These are phyloP conservation scores for Astrephomene gubernaculifera DNA, from an alignment of 139 green algal genomes.

Conservation along the genomic window DNA sequence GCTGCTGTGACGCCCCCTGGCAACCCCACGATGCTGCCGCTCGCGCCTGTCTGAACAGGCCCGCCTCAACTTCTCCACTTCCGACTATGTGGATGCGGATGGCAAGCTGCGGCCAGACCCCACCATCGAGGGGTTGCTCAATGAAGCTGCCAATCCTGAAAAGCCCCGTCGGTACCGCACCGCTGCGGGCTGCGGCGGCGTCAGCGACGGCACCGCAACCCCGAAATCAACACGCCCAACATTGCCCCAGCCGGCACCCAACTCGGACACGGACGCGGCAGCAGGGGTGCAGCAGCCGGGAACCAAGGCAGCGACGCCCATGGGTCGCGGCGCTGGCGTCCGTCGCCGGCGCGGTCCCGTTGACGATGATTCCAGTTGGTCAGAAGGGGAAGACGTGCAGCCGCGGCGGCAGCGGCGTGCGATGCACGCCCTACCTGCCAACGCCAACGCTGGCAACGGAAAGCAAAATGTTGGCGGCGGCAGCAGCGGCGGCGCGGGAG, in stretches of 20 bases:
- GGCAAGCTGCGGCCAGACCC: conserved; percentile 43
- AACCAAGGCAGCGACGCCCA: neutral
- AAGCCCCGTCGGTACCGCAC: neutral
- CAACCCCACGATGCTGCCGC: neutral
- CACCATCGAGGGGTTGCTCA: conserved; percentile 9
- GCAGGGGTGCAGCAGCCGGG: neutral
- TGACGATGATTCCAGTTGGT: neutral
- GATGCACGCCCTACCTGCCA: neutral
- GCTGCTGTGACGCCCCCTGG: neutral
- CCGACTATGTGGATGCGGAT: conserved; percentile 51
- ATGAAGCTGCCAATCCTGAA: neutral
- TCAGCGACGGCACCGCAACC: neutral
- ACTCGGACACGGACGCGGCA: neutral
- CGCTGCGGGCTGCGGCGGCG: neutral
- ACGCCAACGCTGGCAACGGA: neutral
- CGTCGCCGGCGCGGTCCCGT: neutral
- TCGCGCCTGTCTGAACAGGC: conserved; percentile 1
- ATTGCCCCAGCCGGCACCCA: neutral
- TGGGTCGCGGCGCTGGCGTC: neutral
- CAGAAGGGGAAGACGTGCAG: neutral
- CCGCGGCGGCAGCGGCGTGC: neutral
- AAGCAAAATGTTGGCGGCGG: neutral
- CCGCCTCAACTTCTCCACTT: conserved; percentile 50
- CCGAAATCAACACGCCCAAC: neutral
- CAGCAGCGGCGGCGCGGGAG: neutral